Evolutionary conservation across 148 eudicot genomes (phyloP).

Genomic region (Cornus suecica): DNA sequence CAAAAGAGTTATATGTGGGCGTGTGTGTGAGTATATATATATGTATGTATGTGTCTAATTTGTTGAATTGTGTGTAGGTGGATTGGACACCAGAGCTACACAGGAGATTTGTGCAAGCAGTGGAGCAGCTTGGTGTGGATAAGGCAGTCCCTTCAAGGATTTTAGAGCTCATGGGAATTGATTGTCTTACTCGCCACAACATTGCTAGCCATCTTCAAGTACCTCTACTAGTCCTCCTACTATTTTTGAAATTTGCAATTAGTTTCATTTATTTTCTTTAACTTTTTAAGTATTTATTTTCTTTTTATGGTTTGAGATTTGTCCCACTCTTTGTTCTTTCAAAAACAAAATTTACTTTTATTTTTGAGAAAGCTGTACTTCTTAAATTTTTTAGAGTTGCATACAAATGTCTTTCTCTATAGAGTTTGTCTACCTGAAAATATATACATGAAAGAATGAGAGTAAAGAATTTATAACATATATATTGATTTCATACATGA

Average conservation of each 20-base stretch:
- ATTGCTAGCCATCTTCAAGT: constrained; percentile 99
- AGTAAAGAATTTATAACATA: too few relatives aligned
- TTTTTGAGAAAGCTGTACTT: not conserved
- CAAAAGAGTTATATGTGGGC: too few relatives aligned
- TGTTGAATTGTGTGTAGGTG: constrained; percentile 51
- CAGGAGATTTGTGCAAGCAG: constrained; percentile 93
- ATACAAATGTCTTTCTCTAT: not conserved
- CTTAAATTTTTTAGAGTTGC: not conserved
- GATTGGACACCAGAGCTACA: constrained; percentile 99
- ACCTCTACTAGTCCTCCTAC: not conserved
- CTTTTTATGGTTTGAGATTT: too few relatives aligned
- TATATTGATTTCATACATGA: too few relatives aligned
- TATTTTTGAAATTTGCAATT: too few relatives aligned
- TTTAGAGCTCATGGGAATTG: constrained; percentile 92
- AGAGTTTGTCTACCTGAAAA: too few relatives aligned
- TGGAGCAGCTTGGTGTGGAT: constrained; percentile 95
- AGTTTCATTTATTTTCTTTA: too few relatives aligned
- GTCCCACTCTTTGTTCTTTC: not conserved
- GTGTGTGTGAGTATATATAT: too few relatives aligned
- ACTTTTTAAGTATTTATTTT: too few relatives aligned
- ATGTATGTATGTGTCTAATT: not conserved
- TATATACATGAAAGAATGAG: too few relatives aligned
- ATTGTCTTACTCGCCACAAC: constrained; percentile 96
- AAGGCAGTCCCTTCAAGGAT: constrained; percentile 99
- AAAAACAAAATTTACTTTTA: not conserved